Evolutionary conservation across 805 yeast genomes (phyloP).

Genomic region (Blastobotrys robertii): DNA sequence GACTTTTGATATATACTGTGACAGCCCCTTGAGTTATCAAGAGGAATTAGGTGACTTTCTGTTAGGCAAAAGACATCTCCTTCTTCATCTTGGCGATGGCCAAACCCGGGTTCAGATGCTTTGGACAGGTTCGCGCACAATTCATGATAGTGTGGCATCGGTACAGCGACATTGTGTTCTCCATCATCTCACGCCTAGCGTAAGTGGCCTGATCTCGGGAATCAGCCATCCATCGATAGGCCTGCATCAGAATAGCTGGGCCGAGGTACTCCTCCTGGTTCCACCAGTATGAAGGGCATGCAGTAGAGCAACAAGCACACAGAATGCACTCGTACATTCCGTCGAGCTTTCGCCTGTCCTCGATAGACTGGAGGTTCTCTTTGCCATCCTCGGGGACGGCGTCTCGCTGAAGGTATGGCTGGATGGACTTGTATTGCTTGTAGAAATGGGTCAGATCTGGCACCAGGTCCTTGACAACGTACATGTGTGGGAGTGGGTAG

Average conservation of each 20-base stretch:
- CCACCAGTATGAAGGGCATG: conserved; percentile 99
- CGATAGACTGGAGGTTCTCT: conserved; percentile 84
- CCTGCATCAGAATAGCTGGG: conserved; percentile 98
- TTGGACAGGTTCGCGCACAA: conserved; percentile 96
- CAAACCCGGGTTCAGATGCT: conserved; percentile 95
- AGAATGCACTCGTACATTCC: conserved; percentile 95
- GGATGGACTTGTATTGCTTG: conserved; percentile 96
- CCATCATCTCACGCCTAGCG: conserved; percentile 77
- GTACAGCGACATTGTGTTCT: conserved; percentile 95
- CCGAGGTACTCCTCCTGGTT: conserved; percentile 97
- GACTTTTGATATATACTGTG: too few species aligned
- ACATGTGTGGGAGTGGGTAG: conserved; percentile 98
- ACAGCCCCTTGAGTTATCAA: too few species aligned
- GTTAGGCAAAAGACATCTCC: conserved; percentile 63
- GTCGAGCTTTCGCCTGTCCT: conserved; percentile 90
- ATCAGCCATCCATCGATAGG: conserved; percentile 97
- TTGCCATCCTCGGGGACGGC: conserved; percentile 77
- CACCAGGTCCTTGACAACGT: conserved; percentile 90
- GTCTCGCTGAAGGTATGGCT: conserved; percentile 88
- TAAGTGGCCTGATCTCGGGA: conserved; percentile 87
- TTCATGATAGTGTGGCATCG: conserved; percentile 99
- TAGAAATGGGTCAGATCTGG: conserved; percentile 97
- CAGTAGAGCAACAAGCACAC: conserved; percentile 98
- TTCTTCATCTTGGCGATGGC: conserved; percentile 98
- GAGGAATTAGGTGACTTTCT: too few species aligned